Evolutionary conservation across 2,329 filamentous ascomycete genomes (phyloP), one percentile per base, ranked within the genome.

Genomic region (Colletotrichum musicola): DNA sequence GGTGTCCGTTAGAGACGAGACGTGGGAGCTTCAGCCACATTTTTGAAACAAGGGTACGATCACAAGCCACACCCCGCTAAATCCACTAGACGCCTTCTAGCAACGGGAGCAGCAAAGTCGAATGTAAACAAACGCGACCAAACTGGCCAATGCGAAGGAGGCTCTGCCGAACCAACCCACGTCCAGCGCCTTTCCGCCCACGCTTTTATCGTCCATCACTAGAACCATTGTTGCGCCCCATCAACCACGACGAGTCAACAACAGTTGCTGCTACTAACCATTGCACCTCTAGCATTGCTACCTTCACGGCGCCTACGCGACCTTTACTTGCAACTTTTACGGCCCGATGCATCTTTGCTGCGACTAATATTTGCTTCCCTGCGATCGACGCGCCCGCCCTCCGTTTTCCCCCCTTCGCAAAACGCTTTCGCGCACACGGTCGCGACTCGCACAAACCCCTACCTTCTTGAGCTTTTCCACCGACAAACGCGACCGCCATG

Each of bases 121-220:
- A 63, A 71, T 72, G 70, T 72, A 72, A 72, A 72, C 70, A 72
- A 72, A 72, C 69, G 66, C 69, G 69, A 69, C 44, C 14, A 50
- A 46, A n/a, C 18, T 53, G 27, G 56, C 62, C 66, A 69, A 65
- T 56, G 50, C 56, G 18, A 46, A 49, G 42, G 54, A 61, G 53
- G 61, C 46, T 64, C 54, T 56, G 59, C 30, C 25, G 49, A 65
- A 30, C 50, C 30, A 57, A 27, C 58, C 57, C 58, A 46, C 38
- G 64, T 46, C 64, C 53, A 22, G 51, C 46, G 58, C 40, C 61
- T 25, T 54, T 42, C 56, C 47, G 54, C n/a, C 51, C 42, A 58
- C 57, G 57, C 53, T 54, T 58, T 64, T 55, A 56, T 66, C 62
- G 46, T 12, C 44, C 18, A 30, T 40, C 51, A 27, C 50, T 46